phyloP scores from a whole-genome alignment of 2,329 filamentous ascomycete genomes.

The Onygenales sp. region DNA sequence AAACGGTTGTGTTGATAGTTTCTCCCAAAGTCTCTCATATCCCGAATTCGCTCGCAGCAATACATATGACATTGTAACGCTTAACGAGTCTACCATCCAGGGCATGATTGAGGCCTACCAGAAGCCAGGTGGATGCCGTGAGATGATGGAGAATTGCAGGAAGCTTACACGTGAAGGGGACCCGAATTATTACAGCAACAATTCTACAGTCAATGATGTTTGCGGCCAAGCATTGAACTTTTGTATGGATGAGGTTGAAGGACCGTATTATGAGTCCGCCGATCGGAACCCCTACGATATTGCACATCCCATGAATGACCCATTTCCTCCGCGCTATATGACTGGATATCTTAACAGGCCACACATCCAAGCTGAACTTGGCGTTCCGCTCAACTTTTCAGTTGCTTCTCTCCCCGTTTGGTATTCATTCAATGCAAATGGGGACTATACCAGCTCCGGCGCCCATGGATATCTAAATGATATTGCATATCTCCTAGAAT shows the following conservation, averaged over 20 bases:
- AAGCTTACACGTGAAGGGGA: constrained; percentile 38
- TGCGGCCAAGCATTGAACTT: constrained; percentile 37
- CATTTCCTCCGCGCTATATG: constrained; percentile 43
- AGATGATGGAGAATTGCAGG: constrained; percentile 45
- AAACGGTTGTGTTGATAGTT: constrained; percentile 58
- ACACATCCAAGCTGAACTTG: constrained; percentile 49
- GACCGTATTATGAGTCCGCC: constrained; percentile 30
- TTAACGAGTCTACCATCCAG: constrained; percentile 21
- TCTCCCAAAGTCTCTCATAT: constrained; percentile 42
- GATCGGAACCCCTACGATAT: constrained; percentile 50
- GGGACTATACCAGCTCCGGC: constrained; percentile 46
- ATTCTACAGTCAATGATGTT: constrained; percentile 34
- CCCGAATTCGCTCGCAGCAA: constrained; percentile 33
- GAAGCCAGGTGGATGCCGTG: constrained; percentile 41
- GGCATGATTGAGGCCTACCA: constrained; percentile 24
- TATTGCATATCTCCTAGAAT: constrained; percentile 44
- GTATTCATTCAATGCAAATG: constrained; percentile 40
- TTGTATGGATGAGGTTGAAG: constrained; percentile 33
- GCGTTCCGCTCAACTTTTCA: constrained; percentile 53
- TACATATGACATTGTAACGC: constrained; percentile 52
- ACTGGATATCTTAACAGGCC: constrained; percentile 55
- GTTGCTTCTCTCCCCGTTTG: constrained; percentile 37
- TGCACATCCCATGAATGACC: constrained; percentile 39
- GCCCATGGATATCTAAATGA: constrained; percentile 8
- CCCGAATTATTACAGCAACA: constrained; percentile 38